Evolutionary conservation across 2,329 filamentous ascomycete species (phyloP).

Genomic region (Ploettnerulaceae sp.): DNA sequence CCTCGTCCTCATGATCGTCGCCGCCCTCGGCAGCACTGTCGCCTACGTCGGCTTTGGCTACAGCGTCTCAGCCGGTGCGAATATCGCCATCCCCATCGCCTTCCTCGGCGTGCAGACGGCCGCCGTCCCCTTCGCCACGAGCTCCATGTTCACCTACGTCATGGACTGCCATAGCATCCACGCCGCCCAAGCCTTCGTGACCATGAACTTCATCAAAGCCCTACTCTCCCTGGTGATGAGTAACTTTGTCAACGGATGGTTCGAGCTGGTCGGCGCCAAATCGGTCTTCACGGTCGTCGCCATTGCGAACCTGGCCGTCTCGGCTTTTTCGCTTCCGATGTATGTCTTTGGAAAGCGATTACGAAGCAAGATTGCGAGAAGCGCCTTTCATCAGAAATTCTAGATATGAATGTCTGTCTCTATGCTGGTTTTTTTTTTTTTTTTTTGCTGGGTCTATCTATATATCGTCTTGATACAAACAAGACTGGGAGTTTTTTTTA

Average conservation of each 20-base stretch:
- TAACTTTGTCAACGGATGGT: slow-evolving; percentile 27
- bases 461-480: no score
- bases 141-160: slow-evolving; percentile 37
- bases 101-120: slow-evolving; percentile 30
- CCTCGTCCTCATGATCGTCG: slow-evolving; percentile 37
- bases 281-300: slow-evolving; percentile 22
- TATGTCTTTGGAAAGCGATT: slow-evolving; percentile 30
- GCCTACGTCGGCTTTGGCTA: slow-evolving; percentile 41
- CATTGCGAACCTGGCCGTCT: slow-evolving; percentile 15
- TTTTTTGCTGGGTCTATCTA: no score
- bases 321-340: slow-evolving; percentile 23
- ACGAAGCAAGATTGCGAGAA: slow-evolving; percentile 18
- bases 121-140: slow-evolving; percentile 37
- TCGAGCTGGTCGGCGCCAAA: slow-evolving; percentile 25
- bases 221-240: slow-evolving; percentile 35
- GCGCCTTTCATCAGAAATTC: slow-evolving; percentile 20
- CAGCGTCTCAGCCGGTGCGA: slow-evolving; percentile 37
- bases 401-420: slow-evolving; percentile 3
- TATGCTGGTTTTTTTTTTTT: not conserved
- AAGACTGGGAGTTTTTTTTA: no score
- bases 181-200: slow-evolving; percentile 39
- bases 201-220: slow-evolving; percentile 39
- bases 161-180: slow-evolving; percentile 39
- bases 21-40: slow-evolving; percentile 32
- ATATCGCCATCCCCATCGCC: slow-evolving; percentile 32